Conservation (phyloP, 257 asterid species). For the Salvia splendens region DNA sequence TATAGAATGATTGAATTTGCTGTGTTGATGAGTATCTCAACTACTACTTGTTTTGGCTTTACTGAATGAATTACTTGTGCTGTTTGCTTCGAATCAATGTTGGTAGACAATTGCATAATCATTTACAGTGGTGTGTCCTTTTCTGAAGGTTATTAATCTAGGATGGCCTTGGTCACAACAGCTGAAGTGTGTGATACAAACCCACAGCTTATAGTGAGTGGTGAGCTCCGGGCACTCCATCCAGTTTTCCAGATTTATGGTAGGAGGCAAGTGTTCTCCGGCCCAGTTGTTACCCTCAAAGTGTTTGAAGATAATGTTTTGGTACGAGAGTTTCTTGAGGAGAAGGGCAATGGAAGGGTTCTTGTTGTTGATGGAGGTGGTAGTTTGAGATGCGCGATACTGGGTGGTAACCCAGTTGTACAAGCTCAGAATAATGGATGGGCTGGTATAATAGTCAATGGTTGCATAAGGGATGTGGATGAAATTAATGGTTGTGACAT, state of each 20-base stretch:
- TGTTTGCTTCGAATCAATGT: background rate
- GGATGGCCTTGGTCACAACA: slow-evolving; percentile 57
- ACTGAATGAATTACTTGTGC: slow-evolving; percentile 15
- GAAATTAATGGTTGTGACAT: slow-evolving; percentile 59
- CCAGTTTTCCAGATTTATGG: slow-evolving; percentile 54
- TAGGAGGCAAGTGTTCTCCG: slow-evolving; percentile 50
- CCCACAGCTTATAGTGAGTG: slow-evolving; percentile 47
- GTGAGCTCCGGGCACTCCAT: slow-evolving; percentile 55
- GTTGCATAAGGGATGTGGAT: slow-evolving; percentile 55
- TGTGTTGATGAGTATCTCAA: slow-evolving; percentile 10
- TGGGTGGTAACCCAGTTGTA: slow-evolving; percentile 55
- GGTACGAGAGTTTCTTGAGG: slow-evolving; percentile 52
- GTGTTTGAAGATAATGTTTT: slow-evolving; percentile 55
- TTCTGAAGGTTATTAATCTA: slow-evolving; percentile 32
- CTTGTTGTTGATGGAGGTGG: slow-evolving; percentile 59
- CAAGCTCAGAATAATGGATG: slow-evolving; percentile 63
- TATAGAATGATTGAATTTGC: slow-evolving; percentile 1
- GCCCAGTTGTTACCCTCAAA: slow-evolving; percentile 55
- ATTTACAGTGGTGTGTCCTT: background rate
- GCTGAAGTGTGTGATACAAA: slow-evolving; percentile 60
- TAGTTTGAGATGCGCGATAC: slow-evolving; percentile 54
- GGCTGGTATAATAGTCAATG: slow-evolving; percentile 55
- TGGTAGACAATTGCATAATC: background rate
- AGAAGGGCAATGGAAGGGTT: slow-evolving; percentile 57
- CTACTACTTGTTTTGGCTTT: background rate